Conservation (phyloP, 495 filamentous ascomycete genomes). For the Pseudevernia furfuracea region DNA sequence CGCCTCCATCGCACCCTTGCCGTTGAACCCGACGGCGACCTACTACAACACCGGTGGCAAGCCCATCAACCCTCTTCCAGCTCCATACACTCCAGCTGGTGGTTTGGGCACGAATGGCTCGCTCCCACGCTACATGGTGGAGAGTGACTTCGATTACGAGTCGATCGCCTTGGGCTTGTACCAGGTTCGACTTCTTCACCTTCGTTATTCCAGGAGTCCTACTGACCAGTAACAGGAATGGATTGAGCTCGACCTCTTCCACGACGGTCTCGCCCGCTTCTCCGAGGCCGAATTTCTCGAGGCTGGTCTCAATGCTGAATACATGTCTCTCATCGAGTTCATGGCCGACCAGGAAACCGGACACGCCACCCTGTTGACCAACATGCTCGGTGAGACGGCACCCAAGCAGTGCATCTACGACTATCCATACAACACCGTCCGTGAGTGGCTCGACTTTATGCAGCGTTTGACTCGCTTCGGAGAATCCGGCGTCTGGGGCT, state of each 20-base stretch:
- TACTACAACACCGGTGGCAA: slow-evolving; percentile 65
- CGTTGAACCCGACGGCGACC: slow-evolving; percentile 44
- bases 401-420: slow-evolving; percentile 73
- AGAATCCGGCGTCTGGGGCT: slow-evolving; percentile 78
- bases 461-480: slow-evolving; percentile 80
- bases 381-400: slow-evolving; percentile 70
- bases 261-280: slow-evolving; percentile 66
- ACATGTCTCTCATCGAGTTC: slow-evolving; percentile 65
- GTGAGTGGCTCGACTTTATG: slow-evolving; percentile 76
- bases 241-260: slow-evolving; percentile 85
- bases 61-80: slow-evolving; percentile 56
- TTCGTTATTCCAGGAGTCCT: slow-evolving; percentile 29
- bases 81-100: slow-evolving; percentile 66
- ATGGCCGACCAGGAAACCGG: slow-evolving; percentile 84
- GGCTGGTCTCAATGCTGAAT: slow-evolving; percentile 59
- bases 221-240: slow-evolving; percentile 63
- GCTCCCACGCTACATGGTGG: slow-evolving; percentile 60
- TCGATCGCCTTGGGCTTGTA: slow-evolving; percentile 43
- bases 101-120: slow-evolving; percentile 75
- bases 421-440: slow-evolving; percentile 71
- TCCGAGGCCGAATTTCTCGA: slow-evolving; percentile 59
- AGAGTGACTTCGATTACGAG: slow-evolving; percentile 69
- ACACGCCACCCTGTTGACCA: slow-evolving; percentile 69
- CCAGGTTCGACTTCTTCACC: not conserved
- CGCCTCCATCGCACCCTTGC: slow-evolving; percentile 41